Percentiles rank a stretch among this genome's conserved stretches.
These are phyloP conservation scores for Coemansia sp. DNA, from an alignment of 192 early-diverging fungal genomes.

Conservation along the genomic window DNA sequence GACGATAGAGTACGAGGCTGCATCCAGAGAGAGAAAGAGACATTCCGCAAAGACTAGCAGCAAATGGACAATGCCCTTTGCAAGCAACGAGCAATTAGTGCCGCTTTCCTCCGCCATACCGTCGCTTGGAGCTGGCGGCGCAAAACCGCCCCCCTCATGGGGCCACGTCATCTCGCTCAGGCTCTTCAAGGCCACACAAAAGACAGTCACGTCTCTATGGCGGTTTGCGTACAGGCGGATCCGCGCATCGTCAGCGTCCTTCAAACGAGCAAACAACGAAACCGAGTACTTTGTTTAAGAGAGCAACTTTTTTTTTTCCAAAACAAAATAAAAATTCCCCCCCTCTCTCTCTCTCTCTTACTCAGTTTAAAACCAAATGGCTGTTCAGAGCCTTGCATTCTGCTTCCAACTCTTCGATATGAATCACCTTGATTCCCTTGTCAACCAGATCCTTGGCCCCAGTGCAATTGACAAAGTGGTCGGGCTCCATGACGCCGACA, in stretches of 20 bases:
- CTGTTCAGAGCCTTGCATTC: constrained; percentile 68
- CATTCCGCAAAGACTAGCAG: background rate
- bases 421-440: constrained; percentile 70
- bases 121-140: background rate
- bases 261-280: background rate
- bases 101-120: background rate
- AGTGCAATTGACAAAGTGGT: constrained; percentile 81
- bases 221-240: background rate
- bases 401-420: constrained; percentile 67
- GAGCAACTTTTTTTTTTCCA: background rate
- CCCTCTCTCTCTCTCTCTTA: background rate
- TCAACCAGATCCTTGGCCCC: constrained; percentile 64
- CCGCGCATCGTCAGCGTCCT: constrained; percentile 2
- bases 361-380: constrained; percentile 44
- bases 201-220: background rate
- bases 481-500: constrained; percentile 82
- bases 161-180: background rate
- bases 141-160: background rate
- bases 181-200: background rate
- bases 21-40: constrained; percentile 9
- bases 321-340: too few relatives aligned
- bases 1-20: constrained; percentile 35
- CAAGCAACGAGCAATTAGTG: background rate
- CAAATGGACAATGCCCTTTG: too few relatives aligned
- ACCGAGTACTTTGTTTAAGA: background rate